Evolutionary conservation across 164 flowering plant species (phyloP).

Genomic region (Buxus sempervirens): DNA sequence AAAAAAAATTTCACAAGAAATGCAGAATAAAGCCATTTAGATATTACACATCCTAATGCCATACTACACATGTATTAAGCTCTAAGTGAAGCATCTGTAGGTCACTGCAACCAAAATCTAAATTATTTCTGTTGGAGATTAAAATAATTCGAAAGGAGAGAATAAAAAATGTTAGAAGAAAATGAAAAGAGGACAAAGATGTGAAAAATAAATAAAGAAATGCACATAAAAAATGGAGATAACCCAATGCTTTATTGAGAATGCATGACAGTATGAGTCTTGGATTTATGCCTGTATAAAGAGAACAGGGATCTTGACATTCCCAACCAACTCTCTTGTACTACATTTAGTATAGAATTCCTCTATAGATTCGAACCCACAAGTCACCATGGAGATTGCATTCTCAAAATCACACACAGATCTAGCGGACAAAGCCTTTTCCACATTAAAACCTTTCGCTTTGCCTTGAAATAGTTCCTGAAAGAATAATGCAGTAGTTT

Average conservation of each 20-base stretch:
- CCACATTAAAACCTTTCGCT: slow-evolving; percentile 72
- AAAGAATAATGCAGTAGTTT: slow-evolving; percentile 10
- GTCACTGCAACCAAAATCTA: neutral
- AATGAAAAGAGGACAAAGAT: too few relatives aligned
- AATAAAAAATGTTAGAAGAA: too few relatives aligned
- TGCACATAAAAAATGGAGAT: neutral
- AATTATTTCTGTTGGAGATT: neutral
- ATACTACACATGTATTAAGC: neutral
- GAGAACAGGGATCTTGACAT: slow-evolving; percentile 83
- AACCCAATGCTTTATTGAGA: neutral
- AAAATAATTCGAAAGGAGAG: too few relatives aligned
- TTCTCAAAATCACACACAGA: slow-evolving; percentile 81
- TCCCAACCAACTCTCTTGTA: slow-evolving; percentile 55
- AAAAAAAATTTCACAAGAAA: neutral
- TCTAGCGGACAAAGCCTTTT: slow-evolving; percentile 60
- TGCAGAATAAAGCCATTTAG: neutral
- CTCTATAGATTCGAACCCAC: slow-evolving; percentile 69
- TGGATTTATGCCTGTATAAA: slow-evolving; percentile 75
- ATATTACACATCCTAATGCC: neutral
- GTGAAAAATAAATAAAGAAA: too few relatives aligned
- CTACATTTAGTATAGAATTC: slow-evolving; percentile 82
- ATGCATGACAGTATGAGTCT: slow-evolving; percentile 6
- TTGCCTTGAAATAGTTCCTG: slow-evolving; percentile 93
- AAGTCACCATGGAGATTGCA: slow-evolving; percentile 77
- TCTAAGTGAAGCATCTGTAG: neutral